A percentile compares a stretch with the other conserved stretches of the same genome.
Conservation (phyloP, 257 asterid genomes). For the Nicotiana otophora region DNA sequence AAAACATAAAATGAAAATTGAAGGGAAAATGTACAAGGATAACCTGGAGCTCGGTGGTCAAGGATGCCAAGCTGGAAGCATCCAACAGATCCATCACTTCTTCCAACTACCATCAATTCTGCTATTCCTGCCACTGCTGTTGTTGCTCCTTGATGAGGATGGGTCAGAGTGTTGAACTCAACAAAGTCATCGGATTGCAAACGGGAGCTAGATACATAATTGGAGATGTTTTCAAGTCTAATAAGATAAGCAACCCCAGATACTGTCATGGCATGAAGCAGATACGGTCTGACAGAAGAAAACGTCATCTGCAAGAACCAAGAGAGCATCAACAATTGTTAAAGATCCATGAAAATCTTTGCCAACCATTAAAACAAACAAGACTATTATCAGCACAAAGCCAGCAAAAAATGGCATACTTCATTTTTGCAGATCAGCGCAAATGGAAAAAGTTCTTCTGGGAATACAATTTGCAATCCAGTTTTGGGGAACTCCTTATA, state of each 20-base stretch:
- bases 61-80: conserved; percentile 65
- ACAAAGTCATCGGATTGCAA: conserved; percentile 52
- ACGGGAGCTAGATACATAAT: conserved; percentile 50
- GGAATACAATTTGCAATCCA: conserved; percentile 70
- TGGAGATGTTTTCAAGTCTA: conserved; percentile 49
- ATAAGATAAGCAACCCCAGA: conserved; percentile 82
- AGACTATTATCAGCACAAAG: background rate
- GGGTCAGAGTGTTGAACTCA: conserved; percentile 46
- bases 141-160: conserved; percentile 51
- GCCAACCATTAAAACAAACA: conserved; percentile 7
- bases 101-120: conserved; percentile 66
- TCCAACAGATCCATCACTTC: conserved; percentile 76
- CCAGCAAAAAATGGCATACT: conserved; percentile 35
- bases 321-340: background rate
- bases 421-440: conserved; percentile 56
- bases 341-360: background rate
- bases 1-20: conserved; percentile 6
- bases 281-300: conserved; percentile 26
- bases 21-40: conserved; percentile 9
- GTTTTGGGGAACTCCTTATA: conserved; percentile 44
- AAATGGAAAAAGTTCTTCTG: conserved; percentile 72
- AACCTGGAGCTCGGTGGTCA: conserved; percentile 70
- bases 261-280: conserved; percentile 65
- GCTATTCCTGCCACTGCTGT: conserved; percentile 57
- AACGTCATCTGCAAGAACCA: conserved; percentile 8